A percentile compares a stretch with the other conserved stretches of the same genome.
phyloP scores from a whole-genome alignment of 495 filamentous ascomycete species.

The Aspergillus egyptiacus region DNA sequence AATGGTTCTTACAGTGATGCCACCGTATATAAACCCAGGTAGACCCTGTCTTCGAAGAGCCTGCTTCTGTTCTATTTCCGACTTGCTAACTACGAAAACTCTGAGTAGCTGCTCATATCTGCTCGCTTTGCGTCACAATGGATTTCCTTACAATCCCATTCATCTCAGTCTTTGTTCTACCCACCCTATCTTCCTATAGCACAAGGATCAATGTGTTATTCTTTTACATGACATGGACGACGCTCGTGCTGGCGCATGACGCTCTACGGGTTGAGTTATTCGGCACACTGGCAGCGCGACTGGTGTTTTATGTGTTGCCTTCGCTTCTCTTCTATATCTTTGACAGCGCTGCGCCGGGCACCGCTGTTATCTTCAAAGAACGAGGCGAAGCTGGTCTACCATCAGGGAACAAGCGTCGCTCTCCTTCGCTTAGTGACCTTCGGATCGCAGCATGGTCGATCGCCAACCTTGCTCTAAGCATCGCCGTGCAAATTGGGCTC shows the following conservation, averaged over 20 bases:
- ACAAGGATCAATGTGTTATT: slow-evolving; percentile 81
- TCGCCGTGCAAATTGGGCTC: slow-evolving; percentile 49
- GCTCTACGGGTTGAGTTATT: slow-evolving; percentile 71
- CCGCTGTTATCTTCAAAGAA: slow-evolving; percentile 62
- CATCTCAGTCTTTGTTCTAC: slow-evolving; percentile 56
- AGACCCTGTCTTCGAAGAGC: no score
- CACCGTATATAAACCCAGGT: no score
- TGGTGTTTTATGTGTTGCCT: slow-evolving; percentile 67
- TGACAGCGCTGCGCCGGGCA: slow-evolving; percentile 61
- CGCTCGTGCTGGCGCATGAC: slow-evolving; percentile 69
- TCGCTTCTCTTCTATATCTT: slow-evolving; percentile 68
- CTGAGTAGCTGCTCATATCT: no score
- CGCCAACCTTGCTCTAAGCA: slow-evolving; percentile 58
- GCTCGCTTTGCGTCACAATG: not conserved
- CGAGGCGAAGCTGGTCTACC: slow-evolving; percentile 61
- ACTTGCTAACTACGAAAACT: no score
- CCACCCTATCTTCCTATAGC: slow-evolving; percentile 53
- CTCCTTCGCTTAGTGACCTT: slow-evolving; percentile 27
- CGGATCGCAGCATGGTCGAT: slow-evolving; percentile 50
- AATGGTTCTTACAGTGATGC: no score
- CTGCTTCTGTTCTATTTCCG: no score
- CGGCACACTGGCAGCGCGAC: slow-evolving; percentile 59
- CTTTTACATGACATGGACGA: slow-evolving; percentile 87
- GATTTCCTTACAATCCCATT: slow-evolving; percentile 63
- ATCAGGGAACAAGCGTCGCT: slow-evolving; percentile 43